A percentile compares a stretch with the other conserved stretches of the same genome.
phyloP scores from a whole-genome alignment of 805 yeast genomes.

The Komagataella mondaviorum region DNA sequence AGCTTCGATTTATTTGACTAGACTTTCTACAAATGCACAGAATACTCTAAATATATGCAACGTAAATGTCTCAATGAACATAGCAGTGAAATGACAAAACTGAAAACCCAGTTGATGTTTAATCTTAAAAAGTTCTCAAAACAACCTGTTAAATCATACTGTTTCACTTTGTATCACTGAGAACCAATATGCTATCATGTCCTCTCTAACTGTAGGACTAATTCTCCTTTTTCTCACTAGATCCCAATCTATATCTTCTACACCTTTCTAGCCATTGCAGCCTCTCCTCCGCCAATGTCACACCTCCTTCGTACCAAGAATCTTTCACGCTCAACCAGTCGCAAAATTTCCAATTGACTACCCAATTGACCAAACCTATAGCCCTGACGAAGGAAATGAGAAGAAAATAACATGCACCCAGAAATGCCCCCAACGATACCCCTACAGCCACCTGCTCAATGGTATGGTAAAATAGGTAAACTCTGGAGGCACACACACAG shows the following conservation, averaged over 20 bases:
- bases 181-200: neutral
- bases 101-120: too few species aligned
- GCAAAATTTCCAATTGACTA: constrained; percentile 43
- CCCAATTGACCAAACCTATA: constrained; percentile 53
- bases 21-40: neutral
- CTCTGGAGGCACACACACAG: constrained; percentile 55
- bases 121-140: too few species aligned
- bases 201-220: neutral
- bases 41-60: neutral
- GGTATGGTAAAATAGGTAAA: constrained; percentile 70
- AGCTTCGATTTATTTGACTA: neutral
- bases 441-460: constrained; percentile 67
- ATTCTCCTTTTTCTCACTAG: neutral
- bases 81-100: neutral
- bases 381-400: constrained; percentile 43
- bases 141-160: too few species aligned
- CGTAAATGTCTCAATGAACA: neutral
- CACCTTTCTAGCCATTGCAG: neutral
- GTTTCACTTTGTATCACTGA: neutral
- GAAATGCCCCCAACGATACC: constrained; percentile 38
- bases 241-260: neutral
- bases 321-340: constrained; percentile 44
- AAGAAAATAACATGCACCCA: constrained; percentile 47
- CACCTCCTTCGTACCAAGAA: constrained; percentile 19
- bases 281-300: neutral